Evolutionary conservation across 306 rosid species (phyloP), one percentile per base, ranked within the genome.

Genomic region (Castanea sativa): DNA sequence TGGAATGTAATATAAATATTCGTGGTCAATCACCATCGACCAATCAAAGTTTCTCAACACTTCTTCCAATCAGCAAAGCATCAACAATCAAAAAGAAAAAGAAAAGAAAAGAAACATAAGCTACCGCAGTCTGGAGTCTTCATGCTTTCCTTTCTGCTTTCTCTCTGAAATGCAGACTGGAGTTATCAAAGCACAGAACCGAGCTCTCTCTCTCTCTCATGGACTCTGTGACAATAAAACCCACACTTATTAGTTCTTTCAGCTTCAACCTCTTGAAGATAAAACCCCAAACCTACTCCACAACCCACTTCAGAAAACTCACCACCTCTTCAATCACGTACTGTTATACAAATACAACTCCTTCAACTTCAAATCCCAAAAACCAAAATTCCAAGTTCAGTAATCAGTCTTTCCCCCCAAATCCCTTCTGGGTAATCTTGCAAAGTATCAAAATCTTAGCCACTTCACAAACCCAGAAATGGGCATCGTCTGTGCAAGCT

Each of bases 151-250:
- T 15, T 52, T 52, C n/a, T 20, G 2, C 29, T 32, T 7, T 41
- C 57, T 55, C 59, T 73, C 73, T 86, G 82, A 86, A 84, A 92
- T 92, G 96, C 90, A 82, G 90, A 80, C 85, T 55, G 83, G 76
- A 79, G 19, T 81, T 73, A 78, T 81, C 70, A 78, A 15, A 21
- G 58, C 21, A n/a, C 65, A 59, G 55, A 73, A 49, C 14, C 71
- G 11, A 7, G 12, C 45, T 41, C 45, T 41, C 45, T 41, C 3
- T 38, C 19, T 75, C 67, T 78, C 80, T 53, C 75, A 93, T 93
- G 94, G 94, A 86, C 76, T 85, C 87, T 60, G 55, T 88, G 18
- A 32, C 80, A 68, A 20, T 79, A 45, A 84, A 82, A 32, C 88
- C 80, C 69, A 55, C 45, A 8, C 45, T 51, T 9, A 72, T 60